Evolutionary conservation across 495 filamentous ascomycete species (phyloP).

Genomic region (Daldinia bambusicola): DNA sequence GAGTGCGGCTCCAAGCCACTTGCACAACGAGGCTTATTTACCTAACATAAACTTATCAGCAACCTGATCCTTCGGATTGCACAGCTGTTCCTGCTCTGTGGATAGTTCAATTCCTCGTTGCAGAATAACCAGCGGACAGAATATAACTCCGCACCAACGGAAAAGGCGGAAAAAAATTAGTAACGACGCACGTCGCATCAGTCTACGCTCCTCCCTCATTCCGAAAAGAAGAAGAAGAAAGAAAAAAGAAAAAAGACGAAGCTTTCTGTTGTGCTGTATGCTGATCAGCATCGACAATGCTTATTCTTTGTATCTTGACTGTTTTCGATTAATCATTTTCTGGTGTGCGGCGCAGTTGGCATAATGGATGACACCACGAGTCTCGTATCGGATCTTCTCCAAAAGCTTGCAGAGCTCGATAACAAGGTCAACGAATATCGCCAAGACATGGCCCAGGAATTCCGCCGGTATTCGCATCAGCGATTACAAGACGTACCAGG

Average conservation of each 20-base stretch:
- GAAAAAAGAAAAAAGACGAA: not conserved
- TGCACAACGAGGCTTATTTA: slow-evolving; percentile 8
- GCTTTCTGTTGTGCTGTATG: slow-evolving; percentile 8
- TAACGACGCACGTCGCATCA: slow-evolving; percentile 17
- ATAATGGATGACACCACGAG: slow-evolving; percentile 61
- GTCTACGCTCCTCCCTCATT: not conserved
- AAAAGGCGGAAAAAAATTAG: slow-evolving; percentile 10
- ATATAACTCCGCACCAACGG: slow-evolving; percentile 30
- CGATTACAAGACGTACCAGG: slow-evolving; percentile 57
- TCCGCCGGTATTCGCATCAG: slow-evolving; percentile 57
- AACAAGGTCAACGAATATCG: slow-evolving; percentile 61
- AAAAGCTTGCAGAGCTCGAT: slow-evolving; percentile 62
- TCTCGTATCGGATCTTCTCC: slow-evolving; percentile 60
- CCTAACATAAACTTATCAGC: not conserved
- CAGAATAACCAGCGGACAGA: slow-evolving; percentile 22
- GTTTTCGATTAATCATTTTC: slow-evolving; percentile 42
- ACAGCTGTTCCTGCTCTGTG: slow-evolving; percentile 12
- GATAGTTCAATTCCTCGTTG: slow-evolving; percentile 12
- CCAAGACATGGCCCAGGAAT: slow-evolving; percentile 61
- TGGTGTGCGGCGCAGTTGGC: slow-evolving; percentile 38
- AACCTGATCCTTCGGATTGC: not conserved
- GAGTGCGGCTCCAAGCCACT: slow-evolving; percentile 30
- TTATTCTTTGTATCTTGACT: slow-evolving; percentile 36
- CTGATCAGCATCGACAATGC: slow-evolving; percentile 42
- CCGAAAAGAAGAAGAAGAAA: too few species aligned